Evolutionary conservation across 345 rosid species (phyloP).

Genomic region (Euphorbia lathyris): DNA sequence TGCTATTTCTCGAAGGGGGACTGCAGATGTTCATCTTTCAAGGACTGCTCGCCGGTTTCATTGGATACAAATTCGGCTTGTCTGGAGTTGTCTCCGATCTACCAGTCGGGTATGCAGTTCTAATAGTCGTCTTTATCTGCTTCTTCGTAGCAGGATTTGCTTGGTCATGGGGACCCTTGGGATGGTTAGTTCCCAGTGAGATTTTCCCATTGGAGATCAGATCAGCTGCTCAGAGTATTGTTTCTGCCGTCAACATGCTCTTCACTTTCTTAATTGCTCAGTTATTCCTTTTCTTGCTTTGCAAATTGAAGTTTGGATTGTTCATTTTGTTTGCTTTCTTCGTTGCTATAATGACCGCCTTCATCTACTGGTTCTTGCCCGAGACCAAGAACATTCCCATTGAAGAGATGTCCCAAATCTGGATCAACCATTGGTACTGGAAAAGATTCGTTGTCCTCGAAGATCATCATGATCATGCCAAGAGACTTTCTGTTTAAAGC

Average conservation of each 20-base stretch:
- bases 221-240: slow-evolving; percentile 32
- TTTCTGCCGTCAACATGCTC: slow-evolving; percentile 48
- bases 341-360: slow-evolving; percentile 42
- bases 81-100: background rate
- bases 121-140: slow-evolving; percentile 40
- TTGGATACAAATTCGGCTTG: slow-evolving; percentile 15
- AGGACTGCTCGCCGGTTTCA: background rate
- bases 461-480: too few relatives aligned
- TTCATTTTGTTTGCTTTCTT: slow-evolving; percentile 54
- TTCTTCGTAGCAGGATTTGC: slow-evolving; percentile 46
- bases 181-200: slow-evolving; percentile 62
- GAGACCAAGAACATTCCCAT: slow-evolving; percentile 50
- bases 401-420: slow-evolving; percentile 37
- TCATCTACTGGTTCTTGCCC: slow-evolving; percentile 36
- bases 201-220: slow-evolving; percentile 50
- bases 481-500: too few relatives aligned
- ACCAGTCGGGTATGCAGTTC: slow-evolving; percentile 10
- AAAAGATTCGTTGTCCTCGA: slow-evolving; percentile 24
- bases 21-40: slow-evolving; percentile 13
- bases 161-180: slow-evolving; percentile 66
- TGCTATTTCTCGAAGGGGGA: slow-evolving; percentile 12
- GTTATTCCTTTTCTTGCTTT: slow-evolving; percentile 47
- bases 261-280: slow-evolving; percentile 52
- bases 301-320: slow-evolving; percentile 43
- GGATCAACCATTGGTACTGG: slow-evolving; percentile 56